Base-by-base conservation (phyloP, 306 rosid genomes). In the peach (Prunus persica) region DNA sequence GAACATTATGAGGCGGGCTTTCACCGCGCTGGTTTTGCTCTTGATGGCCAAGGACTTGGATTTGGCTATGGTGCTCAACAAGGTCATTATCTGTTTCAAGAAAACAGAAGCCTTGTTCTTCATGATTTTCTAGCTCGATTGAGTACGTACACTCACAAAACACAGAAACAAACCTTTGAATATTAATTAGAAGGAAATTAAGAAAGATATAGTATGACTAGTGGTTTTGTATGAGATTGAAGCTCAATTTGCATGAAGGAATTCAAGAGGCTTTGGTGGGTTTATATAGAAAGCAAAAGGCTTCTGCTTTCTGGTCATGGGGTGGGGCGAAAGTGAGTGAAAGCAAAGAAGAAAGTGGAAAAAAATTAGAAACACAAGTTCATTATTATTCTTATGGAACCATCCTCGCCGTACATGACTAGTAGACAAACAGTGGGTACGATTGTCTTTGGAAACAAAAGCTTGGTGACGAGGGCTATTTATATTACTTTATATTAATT, bases 1-100 rank as follows among this genome's bases (percentile, higher is more conserved):
- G 77, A 91, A 83, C 87, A 94, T 81, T 32, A 90, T 56, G 58
- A 94, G 79, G 55, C 98, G 96, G 9, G 94, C 91, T 81, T 85
- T 90, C 38, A 83, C 80, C 34, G 91, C 86, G 24, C 82, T 87
- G 67, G 92, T 82, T 75, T 88, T 88, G 74, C 83, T 79, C 84
- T 85, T 92, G 79, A 90, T 47, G 25, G 96, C 90, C 78, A 83
- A 49, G 1, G 91, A 73, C 76, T 92, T 93, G 69, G 94, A 83
- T 80, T 90, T 93, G 2, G 93, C 88, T 69, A 88, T 83, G 10
- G 90, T 86, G 34, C 86, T 83, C 55, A 91, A 58, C 68, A 79
- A 65, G 46, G 89, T 80, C 57, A 86, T 79, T 34, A 90, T 82
- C 67, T 82, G 84, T 82, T 94, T 94, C 70, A 94, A 25, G 65